Evolutionary conservation across 345 rosid genomes (phyloP).

Genomic region (Cardamine occulta): DNA sequence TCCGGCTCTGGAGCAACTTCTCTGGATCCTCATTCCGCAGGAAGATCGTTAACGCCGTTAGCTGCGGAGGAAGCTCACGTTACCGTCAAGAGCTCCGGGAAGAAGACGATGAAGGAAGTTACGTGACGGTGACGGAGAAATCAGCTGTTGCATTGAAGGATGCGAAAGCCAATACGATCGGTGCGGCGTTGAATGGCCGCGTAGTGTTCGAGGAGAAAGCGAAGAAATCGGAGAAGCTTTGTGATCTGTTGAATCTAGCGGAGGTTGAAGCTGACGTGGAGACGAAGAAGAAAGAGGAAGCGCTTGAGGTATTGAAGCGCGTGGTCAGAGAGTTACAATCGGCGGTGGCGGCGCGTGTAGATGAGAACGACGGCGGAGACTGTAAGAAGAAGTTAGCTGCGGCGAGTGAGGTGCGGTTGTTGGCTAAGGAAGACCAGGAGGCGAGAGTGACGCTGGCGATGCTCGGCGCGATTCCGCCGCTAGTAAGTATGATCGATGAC

Average conservation of each 20-base stretch:
- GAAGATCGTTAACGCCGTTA: conserved; percentile 64
- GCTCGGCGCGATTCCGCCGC: conserved; percentile 92
- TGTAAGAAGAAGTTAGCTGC: conserved; percentile 47
- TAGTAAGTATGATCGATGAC: conserved; percentile 82
- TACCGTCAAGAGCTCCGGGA: conserved; percentile 52
- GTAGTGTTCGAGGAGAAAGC: conserved; percentile 33
- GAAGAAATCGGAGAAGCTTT: conserved; percentile 76
- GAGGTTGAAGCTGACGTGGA: conserved; percentile 72
- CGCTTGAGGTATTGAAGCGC: conserved; percentile 63
- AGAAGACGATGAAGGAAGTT: conserved; percentile 36
- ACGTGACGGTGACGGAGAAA: conserved; percentile 41
- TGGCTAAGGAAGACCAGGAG: conserved; percentile 75
- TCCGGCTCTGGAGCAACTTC: conserved; percentile 67
- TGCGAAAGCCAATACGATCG: conserved; percentile 39
- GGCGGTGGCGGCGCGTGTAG: conserved; percentile 44
- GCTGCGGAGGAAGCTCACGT: conserved; percentile 80
- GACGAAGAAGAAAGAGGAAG: conserved; percentile 73
- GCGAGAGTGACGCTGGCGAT: conserved; percentile 82
- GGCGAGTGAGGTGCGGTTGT: conserved; percentile 65
- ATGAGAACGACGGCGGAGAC: background rate
- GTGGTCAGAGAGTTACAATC: conserved; percentile 68
- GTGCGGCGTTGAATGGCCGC: conserved; percentile 36
- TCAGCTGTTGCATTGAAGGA: conserved; percentile 39
- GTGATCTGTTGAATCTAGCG: conserved; percentile 76
- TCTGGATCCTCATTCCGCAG: conserved; percentile 72